Conservation (phyloP, 1,284 basidiomycete species). For the Trametes polyzona region DNA sequence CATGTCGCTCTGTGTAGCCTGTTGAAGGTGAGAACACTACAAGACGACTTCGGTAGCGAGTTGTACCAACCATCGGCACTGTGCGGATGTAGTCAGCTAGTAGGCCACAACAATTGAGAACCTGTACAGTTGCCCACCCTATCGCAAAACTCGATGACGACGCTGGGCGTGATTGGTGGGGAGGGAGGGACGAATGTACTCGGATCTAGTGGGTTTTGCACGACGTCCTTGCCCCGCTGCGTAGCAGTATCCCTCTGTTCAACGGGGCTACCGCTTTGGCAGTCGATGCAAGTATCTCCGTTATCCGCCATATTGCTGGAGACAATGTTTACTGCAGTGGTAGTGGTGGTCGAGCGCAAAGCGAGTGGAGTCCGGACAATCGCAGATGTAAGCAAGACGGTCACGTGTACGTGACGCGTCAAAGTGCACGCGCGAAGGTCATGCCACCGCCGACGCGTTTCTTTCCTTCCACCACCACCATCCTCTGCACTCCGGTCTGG, state of each 20-base stretch:
- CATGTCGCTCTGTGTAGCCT: slow-evolving; percentile 88
- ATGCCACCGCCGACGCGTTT: slow-evolving; percentile 22
- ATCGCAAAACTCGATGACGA: slow-evolving; percentile 86
- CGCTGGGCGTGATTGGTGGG: slow-evolving; percentile 47
- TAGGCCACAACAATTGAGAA: slow-evolving; percentile 4
- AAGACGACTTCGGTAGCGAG: background rate
- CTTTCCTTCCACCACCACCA: slow-evolving; percentile 14
- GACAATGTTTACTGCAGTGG: background rate
- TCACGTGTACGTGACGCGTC: slow-evolving; percentile 27
- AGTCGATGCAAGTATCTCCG: slow-evolving; percentile 29
- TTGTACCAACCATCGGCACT: slow-evolving; percentile 73
- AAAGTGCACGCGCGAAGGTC: slow-evolving; percentile 20
- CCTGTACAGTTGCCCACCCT: slow-evolving; percentile 56
- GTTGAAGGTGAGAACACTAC: slow-evolving; percentile 13
- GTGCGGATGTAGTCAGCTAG: background rate
- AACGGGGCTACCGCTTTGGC: slow-evolving; percentile 14
- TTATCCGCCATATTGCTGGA: slow-evolving; percentile 14
- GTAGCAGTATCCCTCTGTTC: background rate
- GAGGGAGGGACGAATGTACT: slow-evolving; percentile 64
- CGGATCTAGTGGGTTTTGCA: slow-evolving; percentile 47
- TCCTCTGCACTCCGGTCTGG: background rate
- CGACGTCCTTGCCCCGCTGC: slow-evolving; percentile 1
- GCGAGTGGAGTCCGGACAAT: background rate
- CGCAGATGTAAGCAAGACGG: slow-evolving; percentile 13
- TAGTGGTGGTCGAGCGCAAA: background rate